These are phyloP conservation scores for Eugenia klotzschiana DNA, from an alignment of 441 rosid species.

Conservation along the genomic window DNA sequence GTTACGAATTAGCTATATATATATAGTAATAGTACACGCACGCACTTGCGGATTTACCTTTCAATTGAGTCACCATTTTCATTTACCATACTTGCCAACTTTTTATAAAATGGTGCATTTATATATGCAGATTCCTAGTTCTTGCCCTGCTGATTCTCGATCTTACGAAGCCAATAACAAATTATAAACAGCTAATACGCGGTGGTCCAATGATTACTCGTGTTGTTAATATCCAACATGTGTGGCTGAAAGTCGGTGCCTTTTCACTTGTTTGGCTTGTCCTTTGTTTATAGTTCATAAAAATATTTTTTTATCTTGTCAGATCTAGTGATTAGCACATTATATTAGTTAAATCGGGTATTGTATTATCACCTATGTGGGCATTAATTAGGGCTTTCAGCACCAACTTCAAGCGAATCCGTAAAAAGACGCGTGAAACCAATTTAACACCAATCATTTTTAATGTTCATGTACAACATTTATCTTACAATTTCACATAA, in stretches of 20 bases:
- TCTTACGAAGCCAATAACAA: background rate
- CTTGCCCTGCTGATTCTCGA: background rate
- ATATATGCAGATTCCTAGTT: background rate
- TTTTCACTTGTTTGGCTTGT: background rate
- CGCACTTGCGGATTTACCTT: background rate
- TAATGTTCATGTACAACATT: background rate
- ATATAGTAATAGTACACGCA: too few relatives aligned
- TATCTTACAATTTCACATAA: background rate
- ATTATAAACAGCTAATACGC: background rate
- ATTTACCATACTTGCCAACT: background rate
- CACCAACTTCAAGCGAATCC: background rate
- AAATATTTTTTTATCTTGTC: background rate
- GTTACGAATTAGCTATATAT: background rate
- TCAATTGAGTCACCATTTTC: background rate
- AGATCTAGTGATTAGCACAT: background rate
- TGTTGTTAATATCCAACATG: background rate
- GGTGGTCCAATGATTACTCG: background rate
- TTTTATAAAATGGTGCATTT: background rate
- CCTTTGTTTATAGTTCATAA: background rate
- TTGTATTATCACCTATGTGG: background rate
- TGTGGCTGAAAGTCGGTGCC: background rate
- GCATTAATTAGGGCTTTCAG: background rate
- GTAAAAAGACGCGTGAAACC: background rate
- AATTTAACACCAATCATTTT: background rate
- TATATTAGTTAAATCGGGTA: background rate